Percentiles rank a stretch among this genome's conserved stretches.
Evolutionary conservation across 192 early-diverging fungal genomes (phyloP).

Genomic region (Obelidium mucronatum): DNA sequence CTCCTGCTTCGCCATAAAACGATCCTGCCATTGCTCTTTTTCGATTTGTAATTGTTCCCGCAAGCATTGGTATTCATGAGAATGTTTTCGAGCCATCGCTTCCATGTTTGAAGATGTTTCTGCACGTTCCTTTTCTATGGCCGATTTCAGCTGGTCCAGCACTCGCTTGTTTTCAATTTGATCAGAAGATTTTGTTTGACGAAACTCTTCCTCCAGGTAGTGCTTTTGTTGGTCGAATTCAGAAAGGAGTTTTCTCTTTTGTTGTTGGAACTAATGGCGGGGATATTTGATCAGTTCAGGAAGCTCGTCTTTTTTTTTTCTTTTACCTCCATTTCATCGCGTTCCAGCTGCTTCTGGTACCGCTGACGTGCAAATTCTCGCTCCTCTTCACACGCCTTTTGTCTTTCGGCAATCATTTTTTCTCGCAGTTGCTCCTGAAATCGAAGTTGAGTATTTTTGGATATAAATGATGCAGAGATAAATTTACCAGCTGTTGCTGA

Average conservation of each 20-base stretch:
- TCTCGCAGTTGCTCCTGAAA: constrained; percentile 52
- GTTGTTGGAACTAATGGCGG: constrained; percentile 69
- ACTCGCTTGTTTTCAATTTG: constrained; percentile 42
- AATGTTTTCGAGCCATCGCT: constrained; percentile 43
- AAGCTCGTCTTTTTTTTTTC: neutral
- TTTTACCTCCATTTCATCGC: constrained; percentile 67
- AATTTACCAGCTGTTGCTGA: constrained; percentile 57
- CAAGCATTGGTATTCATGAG: constrained; percentile 40
- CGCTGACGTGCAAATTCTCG: constrained; percentile 65
- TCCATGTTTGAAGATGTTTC: constrained; percentile 40
- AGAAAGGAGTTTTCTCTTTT: constrained; percentile 58
- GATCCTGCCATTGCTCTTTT: constrained; percentile 64
- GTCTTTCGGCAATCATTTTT: constrained; percentile 51
- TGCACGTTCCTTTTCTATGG: constrained; percentile 43
- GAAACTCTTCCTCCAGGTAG: constrained; percentile 35
- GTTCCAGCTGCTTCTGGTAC: constrained; percentile 66
- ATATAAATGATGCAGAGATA: neutral
- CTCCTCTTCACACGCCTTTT: constrained; percentile 65
- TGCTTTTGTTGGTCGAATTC: constrained; percentile 60
- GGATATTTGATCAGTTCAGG: neutral
- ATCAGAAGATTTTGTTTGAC: constrained; percentile 42
- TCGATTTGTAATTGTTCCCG: constrained; percentile 56
- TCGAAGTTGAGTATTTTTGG: neutral
- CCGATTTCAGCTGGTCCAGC: constrained; percentile 44
- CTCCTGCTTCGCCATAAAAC: constrained; percentile 57